Base-by-base conservation (phyloP, 192 early-diverging fungal species). In the Coemansia sp. region DNA sequence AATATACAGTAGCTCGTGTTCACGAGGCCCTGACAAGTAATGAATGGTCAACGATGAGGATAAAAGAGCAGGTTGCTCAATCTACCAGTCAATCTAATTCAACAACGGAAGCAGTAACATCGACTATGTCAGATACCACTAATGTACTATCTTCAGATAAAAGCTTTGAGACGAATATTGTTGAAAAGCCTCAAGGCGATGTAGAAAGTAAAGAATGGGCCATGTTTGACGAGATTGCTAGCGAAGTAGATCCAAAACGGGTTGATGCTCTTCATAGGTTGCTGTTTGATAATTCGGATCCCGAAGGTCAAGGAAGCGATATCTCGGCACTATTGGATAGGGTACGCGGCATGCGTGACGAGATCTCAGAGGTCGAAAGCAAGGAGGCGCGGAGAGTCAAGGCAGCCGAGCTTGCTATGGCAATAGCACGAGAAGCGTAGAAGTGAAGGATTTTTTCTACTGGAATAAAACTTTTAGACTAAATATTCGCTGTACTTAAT, bases 321-420 rank as follows among this genome's bases (percentile, higher is more conserved):
- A 55, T 75, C 23, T 33, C 63, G n/a, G 66, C 63, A 6, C 22
- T 81, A 59, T 22, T 75, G 25, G 29, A 31, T 10, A 39, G 61
- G 20, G 58, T 81, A 3, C 69, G 57, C 31, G 32, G 25, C 1
- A 39, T 57, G 55, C 72, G 73, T 24, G 39, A 61, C 54, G 70
- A 81, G 57, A 75, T 81, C 52, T 65, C 78, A 22, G 56, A 60
- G 20, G 50, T 81, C 57, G 73, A 75, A 32, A 54, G 46, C 27
- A 57, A 65, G 23, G 57, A 72, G 24, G 73, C 78, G 9, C 59
- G 78, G 33, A 46, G 39, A 46, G 51, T 51, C 24, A 72, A 59
- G 46, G 78, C 78, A 0, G 78, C 78, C 22, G 78, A 81, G 59
- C 59, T 81, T 22, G 78, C 78, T 21, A 66, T 81, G 67, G 78